Conservation (phyloP, 345 rosid species). For the Aquilaria malaccensis region DNA sequence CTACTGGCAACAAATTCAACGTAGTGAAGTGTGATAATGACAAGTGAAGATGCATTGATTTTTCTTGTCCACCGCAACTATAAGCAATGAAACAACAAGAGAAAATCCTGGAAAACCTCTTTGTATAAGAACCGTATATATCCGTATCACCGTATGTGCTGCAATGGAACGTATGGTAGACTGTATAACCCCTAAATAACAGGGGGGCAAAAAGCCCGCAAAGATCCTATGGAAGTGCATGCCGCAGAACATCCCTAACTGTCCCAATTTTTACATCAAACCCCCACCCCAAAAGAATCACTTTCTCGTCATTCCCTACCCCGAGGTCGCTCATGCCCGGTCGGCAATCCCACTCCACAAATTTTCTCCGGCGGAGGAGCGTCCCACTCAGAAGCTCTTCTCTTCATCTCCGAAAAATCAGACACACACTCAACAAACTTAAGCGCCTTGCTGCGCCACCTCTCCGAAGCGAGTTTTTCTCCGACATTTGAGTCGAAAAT, state of each 20-base stretch:
- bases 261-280: slow-evolving; percentile 10
- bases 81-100: no score
- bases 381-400: slow-evolving; percentile 44
- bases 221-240: not conserved
- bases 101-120: no score
- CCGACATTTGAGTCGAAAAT: slow-evolving; percentile 51
- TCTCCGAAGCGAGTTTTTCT: slow-evolving; percentile 33
- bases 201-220: not conserved
- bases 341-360: slow-evolving; percentile 39
- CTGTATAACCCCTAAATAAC: no score
- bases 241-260: not conserved
- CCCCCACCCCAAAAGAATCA: not conserved
- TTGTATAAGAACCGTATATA: no score
- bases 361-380: slow-evolving; percentile 59
- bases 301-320: not conserved
- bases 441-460: slow-evolving; percentile 30
- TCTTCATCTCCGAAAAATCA: slow-evolving; percentile 54
- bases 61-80: no score
- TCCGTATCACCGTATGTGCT: no score
- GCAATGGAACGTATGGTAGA: no score
- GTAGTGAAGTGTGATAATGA: no score
- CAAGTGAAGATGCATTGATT: no score
- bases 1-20: no score
- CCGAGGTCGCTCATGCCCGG: not conserved
- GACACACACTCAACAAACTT: slow-evolving; percentile 35